Percentiles rank a stretch among this genome's conserved stretches.
These are phyloP conservation scores for Alternaria gansuensis DNA, from an alignment of 2,329 filamentous ascomycete species.

Conservation along the genomic window DNA sequence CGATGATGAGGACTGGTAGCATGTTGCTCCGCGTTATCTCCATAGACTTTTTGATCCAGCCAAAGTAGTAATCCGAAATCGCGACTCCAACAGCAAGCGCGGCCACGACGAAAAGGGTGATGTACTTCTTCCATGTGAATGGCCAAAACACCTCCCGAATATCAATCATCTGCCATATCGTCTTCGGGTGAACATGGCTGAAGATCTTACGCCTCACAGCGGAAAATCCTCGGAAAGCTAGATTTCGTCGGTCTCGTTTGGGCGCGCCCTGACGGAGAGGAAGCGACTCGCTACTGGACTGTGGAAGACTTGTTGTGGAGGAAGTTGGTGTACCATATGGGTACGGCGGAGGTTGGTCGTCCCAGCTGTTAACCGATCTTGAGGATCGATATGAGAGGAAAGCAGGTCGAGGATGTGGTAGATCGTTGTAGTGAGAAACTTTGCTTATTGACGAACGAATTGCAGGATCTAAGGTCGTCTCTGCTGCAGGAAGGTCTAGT, in stretches of 20 bases:
- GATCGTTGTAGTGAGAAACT: not conserved
- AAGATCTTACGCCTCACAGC: not conserved
- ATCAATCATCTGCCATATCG: slow-evolving; percentile 23
- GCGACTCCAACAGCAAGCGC: slow-evolving; percentile 20
- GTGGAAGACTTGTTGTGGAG: not conserved
- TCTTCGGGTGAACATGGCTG: slow-evolving; percentile 19
- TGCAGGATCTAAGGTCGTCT: not conserved
- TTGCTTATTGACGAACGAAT: not conserved
- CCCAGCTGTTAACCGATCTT: slow-evolving; percentile 2
- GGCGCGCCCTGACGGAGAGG: slow-evolving; percentile 6
- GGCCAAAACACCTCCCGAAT: slow-evolving; percentile 25
- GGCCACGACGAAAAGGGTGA: slow-evolving; percentile 20
- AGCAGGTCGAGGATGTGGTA: slow-evolving; percentile 1
- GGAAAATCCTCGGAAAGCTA: not conserved
- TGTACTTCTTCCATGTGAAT: slow-evolving; percentile 30
- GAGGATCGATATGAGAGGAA: slow-evolving; percentile 3
- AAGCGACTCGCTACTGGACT: slow-evolving; percentile 6
- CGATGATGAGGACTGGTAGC: slow-evolving; percentile 29
- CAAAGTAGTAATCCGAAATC: slow-evolving; percentile 22
- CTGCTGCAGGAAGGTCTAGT: not conserved
- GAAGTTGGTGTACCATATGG: not conserved
- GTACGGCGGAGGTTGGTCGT: slow-evolving; percentile 2
- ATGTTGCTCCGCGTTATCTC: slow-evolving; percentile 28
- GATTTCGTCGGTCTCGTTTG: slow-evolving; percentile 3
- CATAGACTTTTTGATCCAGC: slow-evolving; percentile 28